These are phyloP conservation scores for Dactylellina leptospora DNA, from an alignment of 2,329 filamentous ascomycete genomes.

Conservation along the genomic window DNA sequence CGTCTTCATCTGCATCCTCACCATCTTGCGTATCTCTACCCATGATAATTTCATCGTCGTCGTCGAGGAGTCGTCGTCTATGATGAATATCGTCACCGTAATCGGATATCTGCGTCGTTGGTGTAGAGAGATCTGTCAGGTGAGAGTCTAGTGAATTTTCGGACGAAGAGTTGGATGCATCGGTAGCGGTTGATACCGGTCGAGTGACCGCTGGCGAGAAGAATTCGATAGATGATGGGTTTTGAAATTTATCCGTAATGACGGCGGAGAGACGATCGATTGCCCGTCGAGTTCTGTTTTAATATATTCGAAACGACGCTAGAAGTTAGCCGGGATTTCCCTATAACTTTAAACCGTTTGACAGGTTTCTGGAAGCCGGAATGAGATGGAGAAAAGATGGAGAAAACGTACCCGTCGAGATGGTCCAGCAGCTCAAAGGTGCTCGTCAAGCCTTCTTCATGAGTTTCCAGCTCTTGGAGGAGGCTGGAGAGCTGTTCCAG, in stretches of 20 bases:
- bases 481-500: constrained; percentile 50
- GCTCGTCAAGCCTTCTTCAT: constrained; percentile 41
- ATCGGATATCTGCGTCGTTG: constrained; percentile 51
- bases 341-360: not conserved
- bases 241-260: constrained; percentile 49
- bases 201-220: constrained; percentile 50
- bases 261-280: constrained; percentile 52
- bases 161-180: constrained; percentile 49
- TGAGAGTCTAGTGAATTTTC: constrained; percentile 47
- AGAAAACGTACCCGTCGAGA: constrained; percentile 49
- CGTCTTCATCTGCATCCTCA: constrained; percentile 30
- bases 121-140: constrained; percentile 43
- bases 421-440: constrained; percentile 50
- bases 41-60: constrained; percentile 42
- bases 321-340: not conserved
- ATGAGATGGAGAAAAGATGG: not conserved
- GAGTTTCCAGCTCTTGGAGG: constrained; percentile 31
- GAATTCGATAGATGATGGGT: constrained; percentile 46
- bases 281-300: constrained; percentile 39
- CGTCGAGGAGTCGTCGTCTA: constrained; percentile 37
- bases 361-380: not conserved
- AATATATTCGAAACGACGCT: constrained; percentile 5
- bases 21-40: constrained; percentile 11
- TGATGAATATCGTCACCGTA: constrained; percentile 44
- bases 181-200: constrained; percentile 47